These are phyloP conservation scores for Mucor sp. DNA, from an alignment of 371 early-diverging fungal genomes.

Conservation along the genomic window DNA sequence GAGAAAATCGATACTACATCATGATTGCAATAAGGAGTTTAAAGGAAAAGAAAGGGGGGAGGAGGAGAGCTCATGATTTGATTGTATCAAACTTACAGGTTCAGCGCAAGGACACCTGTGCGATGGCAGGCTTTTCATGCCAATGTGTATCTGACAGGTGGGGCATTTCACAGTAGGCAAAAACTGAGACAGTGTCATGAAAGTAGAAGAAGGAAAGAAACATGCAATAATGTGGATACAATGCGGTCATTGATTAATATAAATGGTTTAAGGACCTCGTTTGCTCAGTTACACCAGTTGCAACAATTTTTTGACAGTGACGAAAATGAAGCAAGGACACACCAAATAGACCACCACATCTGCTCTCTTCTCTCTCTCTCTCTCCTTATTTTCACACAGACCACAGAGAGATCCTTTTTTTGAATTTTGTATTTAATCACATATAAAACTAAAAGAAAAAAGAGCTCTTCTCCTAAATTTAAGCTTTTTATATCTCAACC, in stretches of 20 bases:
- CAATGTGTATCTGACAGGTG: background rate
- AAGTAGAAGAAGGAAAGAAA: background rate
- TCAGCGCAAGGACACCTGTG: background rate
- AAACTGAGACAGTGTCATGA: background rate
- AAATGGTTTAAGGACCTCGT: background rate
- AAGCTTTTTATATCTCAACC: background rate
- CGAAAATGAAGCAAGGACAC: background rate
- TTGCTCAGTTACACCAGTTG: conserved; percentile 1
- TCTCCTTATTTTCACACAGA: conserved; percentile 8
- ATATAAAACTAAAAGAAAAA: background rate
- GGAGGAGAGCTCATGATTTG: background rate
- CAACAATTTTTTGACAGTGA: background rate
- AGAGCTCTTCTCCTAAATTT: conserved; percentile 1
- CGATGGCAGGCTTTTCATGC: background rate
- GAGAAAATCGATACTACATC: conserved; percentile 4
- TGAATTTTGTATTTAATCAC: background rate
- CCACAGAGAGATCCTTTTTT: conserved; percentile 3
- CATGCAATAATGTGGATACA: background rate
- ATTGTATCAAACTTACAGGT: background rate
- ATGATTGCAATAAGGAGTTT: background rate
- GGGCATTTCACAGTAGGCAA: background rate
- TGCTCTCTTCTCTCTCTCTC: too few species aligned
- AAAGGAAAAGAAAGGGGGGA: background rate
- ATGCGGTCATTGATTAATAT: background rate
- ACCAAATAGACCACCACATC: background rate